These are phyloP conservation scores for Cubamyces sp. DNA, from an alignment of 768 basidiomycete species.

Conservation along the genomic window DNA sequence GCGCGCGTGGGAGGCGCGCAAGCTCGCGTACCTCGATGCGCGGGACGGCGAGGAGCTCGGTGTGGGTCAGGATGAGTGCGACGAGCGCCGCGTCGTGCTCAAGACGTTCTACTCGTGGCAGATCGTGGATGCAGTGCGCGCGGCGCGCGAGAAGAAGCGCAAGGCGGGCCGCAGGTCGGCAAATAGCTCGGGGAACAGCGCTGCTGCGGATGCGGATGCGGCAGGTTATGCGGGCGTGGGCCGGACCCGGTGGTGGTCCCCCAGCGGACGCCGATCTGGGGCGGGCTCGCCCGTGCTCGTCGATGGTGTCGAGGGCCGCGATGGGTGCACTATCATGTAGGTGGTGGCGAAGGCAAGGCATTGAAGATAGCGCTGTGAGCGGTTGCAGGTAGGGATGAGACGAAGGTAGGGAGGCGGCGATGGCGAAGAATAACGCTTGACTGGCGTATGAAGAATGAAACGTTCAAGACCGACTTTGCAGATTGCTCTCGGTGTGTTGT, in stretches of 20 bases:
- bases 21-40: conserved; percentile 70
- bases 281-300: conserved; percentile 52
- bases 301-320: conserved; percentile 45
- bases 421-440: not conserved
- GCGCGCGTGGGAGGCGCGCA: conserved; percentile 73
- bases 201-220: conserved; percentile 26
- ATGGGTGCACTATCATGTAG: conserved; percentile 72
- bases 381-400: no score
- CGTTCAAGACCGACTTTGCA: not conserved
- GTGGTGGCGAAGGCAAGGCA: conserved; percentile 13
- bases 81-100: conserved; percentile 68
- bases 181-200: conserved; percentile 41
- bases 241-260: conserved; percentile 54
- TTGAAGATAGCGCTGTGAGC: no score
- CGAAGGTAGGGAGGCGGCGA: no score
- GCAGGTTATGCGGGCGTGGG: conserved; percentile 24
- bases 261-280: conserved; percentile 52
- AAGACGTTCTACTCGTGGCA: conserved; percentile 90
- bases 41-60: conserved; percentile 69
- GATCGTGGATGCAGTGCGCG: conserved; percentile 76
- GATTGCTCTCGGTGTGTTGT: conserved; percentile 7
- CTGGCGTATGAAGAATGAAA: not conserved
- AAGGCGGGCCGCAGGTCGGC: conserved; percentile 51
- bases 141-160: conserved; percentile 66
- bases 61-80: conserved; percentile 82